Percentiles rank a stretch among this genome's conserved stretches.
These are phyloP conservation scores for Pseudogymnoascus sp. DNA, from an alignment of 2,329 filamentous ascomycete genomes.

Conservation along the genomic window DNA sequence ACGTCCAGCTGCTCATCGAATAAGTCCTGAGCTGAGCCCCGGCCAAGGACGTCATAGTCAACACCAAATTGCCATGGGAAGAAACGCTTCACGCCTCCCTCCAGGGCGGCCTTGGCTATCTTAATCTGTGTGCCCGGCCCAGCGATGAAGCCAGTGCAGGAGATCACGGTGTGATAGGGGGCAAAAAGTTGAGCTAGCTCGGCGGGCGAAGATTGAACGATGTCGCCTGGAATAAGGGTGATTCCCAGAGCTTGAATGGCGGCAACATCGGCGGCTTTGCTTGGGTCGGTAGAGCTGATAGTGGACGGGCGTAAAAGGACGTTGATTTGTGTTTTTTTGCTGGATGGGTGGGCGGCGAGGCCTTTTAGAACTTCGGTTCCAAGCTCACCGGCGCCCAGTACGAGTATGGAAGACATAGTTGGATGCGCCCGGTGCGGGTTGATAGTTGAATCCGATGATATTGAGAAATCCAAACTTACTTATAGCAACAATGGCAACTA, in stretches of 20 bases:
- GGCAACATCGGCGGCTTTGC: conserved; percentile 40
- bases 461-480: not conserved
- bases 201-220: conserved; percentile 30
- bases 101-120: conserved; percentile 47
- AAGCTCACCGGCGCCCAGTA: conserved; percentile 61
- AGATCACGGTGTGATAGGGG: conserved; percentile 47
- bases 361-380: conserved; percentile 47
- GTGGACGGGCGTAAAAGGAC: conserved; percentile 47
- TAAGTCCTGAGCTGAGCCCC: conserved; percentile 51
- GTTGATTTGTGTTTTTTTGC: conserved; percentile 32
- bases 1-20: conserved; percentile 63
- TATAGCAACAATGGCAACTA: not conserved
- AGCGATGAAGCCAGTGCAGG: conserved; percentile 53
- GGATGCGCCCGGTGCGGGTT: not conserved
- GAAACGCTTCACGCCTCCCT: conserved; percentile 43
- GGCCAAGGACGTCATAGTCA: conserved; percentile 59
- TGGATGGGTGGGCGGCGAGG: conserved; percentile 38
- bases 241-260: conserved; percentile 21
- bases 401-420: conserved; percentile 36
- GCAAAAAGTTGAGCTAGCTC: conserved; percentile 39
- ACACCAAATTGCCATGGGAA: conserved; percentile 70
- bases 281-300: conserved; percentile 33
- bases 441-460: not conserved
- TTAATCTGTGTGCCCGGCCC: conserved; percentile 50
- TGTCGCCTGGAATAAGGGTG: conserved; percentile 22